A percentile compares a stretch with the other conserved stretches of the same genome.
phyloP scores from a whole-genome alignment of 805 yeast species.

The Jamesozyma lodderae region DNA sequence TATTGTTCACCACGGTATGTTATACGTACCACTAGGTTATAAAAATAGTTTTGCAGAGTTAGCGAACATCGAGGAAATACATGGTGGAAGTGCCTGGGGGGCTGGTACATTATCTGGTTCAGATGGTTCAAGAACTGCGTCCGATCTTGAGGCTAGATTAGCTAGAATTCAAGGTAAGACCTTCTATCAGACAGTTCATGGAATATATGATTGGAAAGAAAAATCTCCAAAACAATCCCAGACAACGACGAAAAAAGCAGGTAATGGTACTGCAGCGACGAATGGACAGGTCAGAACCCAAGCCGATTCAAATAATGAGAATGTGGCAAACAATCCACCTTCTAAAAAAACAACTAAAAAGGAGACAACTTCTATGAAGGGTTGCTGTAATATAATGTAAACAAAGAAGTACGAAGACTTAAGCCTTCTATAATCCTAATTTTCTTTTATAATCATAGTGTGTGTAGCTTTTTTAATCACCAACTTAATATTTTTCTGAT shows the following conservation, averaged over 20 bases:
- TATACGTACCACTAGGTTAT: slow-evolving; percentile 72
- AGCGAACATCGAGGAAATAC: slow-evolving; percentile 53
- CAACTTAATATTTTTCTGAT: neutral
- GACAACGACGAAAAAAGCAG: neutral
- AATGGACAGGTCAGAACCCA: neutral
- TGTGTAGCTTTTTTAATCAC: neutral
- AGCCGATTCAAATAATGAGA: neutral
- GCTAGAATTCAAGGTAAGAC: slow-evolving; percentile 60
- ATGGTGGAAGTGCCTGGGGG: slow-evolving; percentile 84
- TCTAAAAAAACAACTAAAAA: neutral
- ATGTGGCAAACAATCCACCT: neutral
- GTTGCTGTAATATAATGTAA: neutral
- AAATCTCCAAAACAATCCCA: neutral
- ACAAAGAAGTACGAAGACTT: neutral
- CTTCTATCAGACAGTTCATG: slow-evolving; percentile 43
- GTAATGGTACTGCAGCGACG: no score
- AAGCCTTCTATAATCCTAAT: neutral
- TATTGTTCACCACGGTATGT: slow-evolving; percentile 67
- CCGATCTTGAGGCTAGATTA: slow-evolving; percentile 52
- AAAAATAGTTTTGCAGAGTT: slow-evolving; percentile 45
- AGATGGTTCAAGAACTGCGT: slow-evolving; percentile 66
- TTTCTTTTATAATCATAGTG: neutral
- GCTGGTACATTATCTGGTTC: slow-evolving; percentile 70
- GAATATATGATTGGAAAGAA: slow-evolving; percentile 14
- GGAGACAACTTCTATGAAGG: neutral